Percentiles rank a stretch among this genome's conserved stretches.
Conservation (phyloP, 805 yeast genomes). For the Lachancea mirantina region DNA sequence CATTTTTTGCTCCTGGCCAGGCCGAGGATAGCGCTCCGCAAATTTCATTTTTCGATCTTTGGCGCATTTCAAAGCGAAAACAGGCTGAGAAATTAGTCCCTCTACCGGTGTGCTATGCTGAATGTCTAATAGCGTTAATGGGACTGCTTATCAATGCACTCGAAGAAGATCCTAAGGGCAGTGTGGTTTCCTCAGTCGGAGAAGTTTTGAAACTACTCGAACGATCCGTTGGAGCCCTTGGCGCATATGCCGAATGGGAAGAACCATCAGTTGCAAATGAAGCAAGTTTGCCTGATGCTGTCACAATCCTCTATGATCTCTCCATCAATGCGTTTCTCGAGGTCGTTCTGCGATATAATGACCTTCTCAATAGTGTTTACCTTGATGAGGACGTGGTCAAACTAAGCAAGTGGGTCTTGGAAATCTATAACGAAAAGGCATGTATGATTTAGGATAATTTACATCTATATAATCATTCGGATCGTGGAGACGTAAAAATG, state of each 20-base stretch:
- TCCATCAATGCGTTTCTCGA: constrained; percentile 58
- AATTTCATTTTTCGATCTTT: constrained; percentile 22
- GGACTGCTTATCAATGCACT: constrained; percentile 45
- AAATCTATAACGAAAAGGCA: constrained; percentile 30
- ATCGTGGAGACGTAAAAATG: no score
- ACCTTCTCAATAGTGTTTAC: constrained; percentile 55
- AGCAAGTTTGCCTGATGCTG: constrained; percentile 31
- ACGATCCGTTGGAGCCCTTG: constrained; percentile 48
- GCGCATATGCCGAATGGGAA: constrained; percentile 38
- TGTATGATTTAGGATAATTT: no score
- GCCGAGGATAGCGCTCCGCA: constrained; percentile 9
- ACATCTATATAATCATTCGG: no score
- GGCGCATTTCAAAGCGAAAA: constrained; percentile 31
- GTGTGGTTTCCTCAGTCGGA: constrained; percentile 47
- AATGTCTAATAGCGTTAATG: constrained; percentile 52
- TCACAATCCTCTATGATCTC: constrained; percentile 54
- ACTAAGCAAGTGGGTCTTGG: constrained; percentile 67
- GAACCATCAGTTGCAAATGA: constrained; percentile 9
- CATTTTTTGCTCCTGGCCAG: constrained; percentile 23
- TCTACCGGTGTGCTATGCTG: constrained; percentile 60
- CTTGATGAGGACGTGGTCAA: constrained; percentile 57
- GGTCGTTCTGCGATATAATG: constrained; percentile 57
- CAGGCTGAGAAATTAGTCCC: constrained; percentile 57
- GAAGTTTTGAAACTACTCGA: constrained; percentile 56
- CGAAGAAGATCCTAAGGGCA: constrained; percentile 54